Evolutionary conservation across 192 early-diverging fungal genomes (phyloP).

Genomic region (Piromyces sp.): DNA sequence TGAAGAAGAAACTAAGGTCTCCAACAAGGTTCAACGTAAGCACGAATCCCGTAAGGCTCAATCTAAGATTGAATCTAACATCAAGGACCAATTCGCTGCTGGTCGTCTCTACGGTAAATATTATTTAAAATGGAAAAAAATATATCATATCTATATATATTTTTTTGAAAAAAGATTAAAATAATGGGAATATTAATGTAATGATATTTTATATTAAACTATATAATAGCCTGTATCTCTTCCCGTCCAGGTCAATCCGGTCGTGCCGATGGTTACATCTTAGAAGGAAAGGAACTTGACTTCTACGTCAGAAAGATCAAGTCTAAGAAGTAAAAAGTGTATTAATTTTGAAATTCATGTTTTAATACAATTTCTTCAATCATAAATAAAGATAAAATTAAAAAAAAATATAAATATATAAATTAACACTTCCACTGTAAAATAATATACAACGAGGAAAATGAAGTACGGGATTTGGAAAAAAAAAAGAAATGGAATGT

Average conservation of each 20-base stretch:
- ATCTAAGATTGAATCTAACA: conserved; percentile 64
- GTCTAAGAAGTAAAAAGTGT: background rate
- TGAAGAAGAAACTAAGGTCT: conserved; percentile 62
- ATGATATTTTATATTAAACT: too few species aligned
- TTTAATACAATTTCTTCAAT: background rate
- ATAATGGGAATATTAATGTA: too few species aligned
- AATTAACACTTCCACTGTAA: too few species aligned
- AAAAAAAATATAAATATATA: background rate
- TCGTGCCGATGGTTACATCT: conserved; percentile 91
- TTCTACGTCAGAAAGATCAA: conserved; percentile 50
- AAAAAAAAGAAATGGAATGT: too few species aligned
- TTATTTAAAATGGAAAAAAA: background rate
- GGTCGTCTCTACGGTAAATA: conserved; percentile 56
- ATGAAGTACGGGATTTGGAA: too few species aligned
- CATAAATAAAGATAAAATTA: background rate
- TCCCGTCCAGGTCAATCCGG: conserved; percentile 97
- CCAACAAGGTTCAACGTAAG: conserved; percentile 80
- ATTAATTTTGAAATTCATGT: background rate
- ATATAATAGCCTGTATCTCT: conserved; percentile 52
- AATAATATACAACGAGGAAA: too few species aligned
- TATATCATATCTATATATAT: too few species aligned
- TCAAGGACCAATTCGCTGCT: conserved; percentile 87
- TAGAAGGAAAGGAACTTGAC: conserved; percentile 98
- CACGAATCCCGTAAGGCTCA: conserved; percentile 62
- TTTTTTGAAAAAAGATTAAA: too few species aligned